These are phyloP conservation scores for Pichia scutulata DNA, from an alignment of 805 yeast genomes.

Conservation along the genomic window DNA sequence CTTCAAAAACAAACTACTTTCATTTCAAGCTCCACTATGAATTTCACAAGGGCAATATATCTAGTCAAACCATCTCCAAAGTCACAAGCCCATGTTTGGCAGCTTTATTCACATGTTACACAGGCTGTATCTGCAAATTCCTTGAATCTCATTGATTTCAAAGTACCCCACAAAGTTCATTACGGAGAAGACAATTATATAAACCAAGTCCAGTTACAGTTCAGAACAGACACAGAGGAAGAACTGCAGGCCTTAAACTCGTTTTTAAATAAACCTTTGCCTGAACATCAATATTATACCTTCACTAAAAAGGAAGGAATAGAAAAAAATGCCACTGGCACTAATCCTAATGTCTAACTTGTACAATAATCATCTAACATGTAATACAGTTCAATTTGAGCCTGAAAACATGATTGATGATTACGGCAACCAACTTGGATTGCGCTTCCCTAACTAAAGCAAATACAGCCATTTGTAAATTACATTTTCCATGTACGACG, in stretches of 20 bases:
- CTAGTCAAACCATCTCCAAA: conserved; percentile 14
- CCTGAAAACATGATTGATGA: too few species aligned
- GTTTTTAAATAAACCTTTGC: not conserved
- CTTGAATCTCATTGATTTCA: conserved; percentile 12
- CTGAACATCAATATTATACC: not conserved
- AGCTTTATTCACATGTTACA: conserved; percentile 8
- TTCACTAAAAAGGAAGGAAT: not conserved
- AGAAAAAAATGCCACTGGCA: not conserved
- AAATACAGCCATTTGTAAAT: too few species aligned
- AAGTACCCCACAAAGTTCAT: conserved; percentile 12
- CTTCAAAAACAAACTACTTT: too few species aligned
- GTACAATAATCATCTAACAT: too few species aligned
- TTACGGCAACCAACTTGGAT: too few species aligned
- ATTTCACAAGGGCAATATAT: conserved; percentile 1
- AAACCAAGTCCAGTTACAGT: conserved; percentile 10
- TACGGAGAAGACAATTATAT: conserved; percentile 11
- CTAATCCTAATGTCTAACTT: not conserved
- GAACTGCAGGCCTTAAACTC: conserved; percentile 15
- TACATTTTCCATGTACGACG: too few species aligned
- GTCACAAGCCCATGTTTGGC: conserved; percentile 19
- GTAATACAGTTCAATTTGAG: too few species aligned
- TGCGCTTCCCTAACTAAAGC: too few species aligned
- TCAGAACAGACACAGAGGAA: conserved; percentile 32
- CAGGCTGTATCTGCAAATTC: not conserved
- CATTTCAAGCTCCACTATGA: too few species aligned